Conservation (phyloP, 1,139 yeast species). For the Sugiyamaella neomexicana region DNA sequence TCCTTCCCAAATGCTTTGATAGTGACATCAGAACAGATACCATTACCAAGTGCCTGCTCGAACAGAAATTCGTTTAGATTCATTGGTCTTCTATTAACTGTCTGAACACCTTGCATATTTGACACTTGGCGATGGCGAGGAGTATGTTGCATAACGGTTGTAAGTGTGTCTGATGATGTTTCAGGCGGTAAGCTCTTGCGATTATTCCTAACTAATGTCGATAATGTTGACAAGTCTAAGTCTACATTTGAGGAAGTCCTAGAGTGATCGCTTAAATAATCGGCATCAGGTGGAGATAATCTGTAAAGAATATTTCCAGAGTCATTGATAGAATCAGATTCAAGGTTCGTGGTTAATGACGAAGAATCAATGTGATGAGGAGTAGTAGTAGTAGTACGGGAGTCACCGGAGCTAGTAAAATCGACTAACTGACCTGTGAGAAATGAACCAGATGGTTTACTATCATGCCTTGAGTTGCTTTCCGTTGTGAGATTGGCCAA, state of each 20-base stretch:
- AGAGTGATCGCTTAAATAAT: background rate
- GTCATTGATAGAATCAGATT: background rate
- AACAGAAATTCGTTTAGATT: conserved; percentile 40
- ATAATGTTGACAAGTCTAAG: background rate
- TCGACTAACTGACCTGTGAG: background rate
- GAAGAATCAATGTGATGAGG: too few relatives aligned
- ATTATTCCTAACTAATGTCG: background rate
- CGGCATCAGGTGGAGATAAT: background rate
- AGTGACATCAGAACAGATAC: conserved; percentile 49
- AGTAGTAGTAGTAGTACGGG: background rate
- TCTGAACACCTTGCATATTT: conserved; percentile 13
- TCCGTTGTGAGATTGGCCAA: background rate
- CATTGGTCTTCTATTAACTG: conserved; percentile 19
- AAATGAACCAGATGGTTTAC: background rate
- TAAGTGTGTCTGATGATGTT: background rate
- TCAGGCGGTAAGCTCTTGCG: background rate
- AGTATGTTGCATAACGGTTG: conserved; percentile 9
- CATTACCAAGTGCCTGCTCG: conserved; percentile 45
- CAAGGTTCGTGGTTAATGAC: background rate
- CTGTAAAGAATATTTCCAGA: background rate
- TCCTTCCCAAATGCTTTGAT: conserved; percentile 47
- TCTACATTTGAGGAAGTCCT: background rate
- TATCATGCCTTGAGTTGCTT: background rate
- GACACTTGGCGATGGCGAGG: conserved; percentile 22
- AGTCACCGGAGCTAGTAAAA: background rate